These are phyloP conservation scores for Allomyces arbusculus DNA, from an alignment of 192 early-diverging fungal species.

Conservation along the genomic window DNA sequence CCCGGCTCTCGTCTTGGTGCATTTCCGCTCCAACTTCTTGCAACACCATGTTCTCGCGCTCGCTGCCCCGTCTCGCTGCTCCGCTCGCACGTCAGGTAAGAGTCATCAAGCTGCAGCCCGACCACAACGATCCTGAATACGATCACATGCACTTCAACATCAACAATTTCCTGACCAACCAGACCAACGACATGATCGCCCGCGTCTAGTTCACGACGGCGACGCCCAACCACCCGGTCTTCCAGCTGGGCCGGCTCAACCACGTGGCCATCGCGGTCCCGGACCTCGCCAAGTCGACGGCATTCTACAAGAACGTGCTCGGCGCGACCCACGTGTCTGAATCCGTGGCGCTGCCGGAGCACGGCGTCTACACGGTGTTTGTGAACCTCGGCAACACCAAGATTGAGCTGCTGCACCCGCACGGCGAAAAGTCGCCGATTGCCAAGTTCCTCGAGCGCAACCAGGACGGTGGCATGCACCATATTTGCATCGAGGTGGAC, in stretches of 20 bases:
- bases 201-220: no score
- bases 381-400: constrained; percentile 71
- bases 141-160: no score
- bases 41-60: no score
- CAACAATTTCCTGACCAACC: no score
- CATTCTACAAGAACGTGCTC: constrained; percentile 52
- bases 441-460: constrained; percentile 59
- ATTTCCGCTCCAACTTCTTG: no score
- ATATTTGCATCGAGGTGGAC: constrained; percentile 18
- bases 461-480: constrained; percentile 55
- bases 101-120: no score
- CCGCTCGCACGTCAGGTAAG: no score
- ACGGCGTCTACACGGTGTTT: constrained; percentile 73
- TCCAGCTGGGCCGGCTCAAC: constrained; percentile 54
- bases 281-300: constrained; percentile 41
- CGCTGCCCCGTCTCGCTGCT: no score
- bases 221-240: constrained; percentile 15
- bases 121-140: no score
- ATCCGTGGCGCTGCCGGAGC: constrained; percentile 48
- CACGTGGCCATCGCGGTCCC: constrained; percentile 69
- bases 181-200: no score
- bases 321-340: constrained; percentile 41
- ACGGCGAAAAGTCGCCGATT: constrained; percentile 56
- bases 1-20: no score
- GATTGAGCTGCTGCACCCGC: constrained; percentile 57